A percentile compares a stretch with the other conserved stretches of the same genome.
These are phyloP conservation scores for Fusarium stilboides DNA, from an alignment of 2,329 filamentous ascomycete genomes.

Conservation along the genomic window DNA sequence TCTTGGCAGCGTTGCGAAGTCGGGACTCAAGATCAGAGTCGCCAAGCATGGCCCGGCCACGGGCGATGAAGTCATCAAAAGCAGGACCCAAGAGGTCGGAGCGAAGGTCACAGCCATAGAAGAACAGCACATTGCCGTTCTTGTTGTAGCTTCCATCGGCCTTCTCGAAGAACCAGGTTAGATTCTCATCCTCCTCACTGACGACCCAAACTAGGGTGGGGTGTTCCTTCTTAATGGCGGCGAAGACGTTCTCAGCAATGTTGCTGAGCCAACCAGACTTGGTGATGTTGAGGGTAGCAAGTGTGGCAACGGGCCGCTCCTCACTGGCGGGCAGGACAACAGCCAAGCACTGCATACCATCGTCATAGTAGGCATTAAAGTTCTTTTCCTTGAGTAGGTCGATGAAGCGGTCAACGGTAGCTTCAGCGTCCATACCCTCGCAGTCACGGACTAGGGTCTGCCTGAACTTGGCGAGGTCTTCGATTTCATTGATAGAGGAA, in stretches of 20 bases:
- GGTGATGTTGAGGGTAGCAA: constrained; percentile 92
- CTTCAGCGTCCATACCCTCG: constrained; percentile 84
- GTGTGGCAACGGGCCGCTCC: constrained; percentile 79
- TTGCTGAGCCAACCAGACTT: constrained; percentile 96
- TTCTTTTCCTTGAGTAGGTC: constrained; percentile 81
- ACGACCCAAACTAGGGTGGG: constrained; percentile 95
- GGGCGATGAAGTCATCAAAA: constrained; percentile 86
- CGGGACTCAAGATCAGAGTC: constrained; percentile 91
- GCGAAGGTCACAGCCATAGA: constrained; percentile 89
- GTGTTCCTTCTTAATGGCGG: constrained; percentile 93
- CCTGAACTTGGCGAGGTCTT: constrained; percentile 83
- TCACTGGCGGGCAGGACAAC: constrained; percentile 84
- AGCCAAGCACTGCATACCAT: constrained; percentile 91
- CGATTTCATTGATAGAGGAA: constrained; percentile 79
- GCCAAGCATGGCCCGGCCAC: constrained; percentile 89
- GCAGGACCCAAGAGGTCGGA: constrained; percentile 83
- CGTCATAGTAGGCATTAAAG: constrained; percentile 96
- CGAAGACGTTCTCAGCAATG: constrained; percentile 94
- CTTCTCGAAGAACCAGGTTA: constrained; percentile 99
- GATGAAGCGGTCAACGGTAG: constrained; percentile 89
- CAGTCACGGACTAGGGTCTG: constrained; percentile 85
- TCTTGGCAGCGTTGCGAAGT: constrained; percentile 82
- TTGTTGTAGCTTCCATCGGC: constrained; percentile 91
- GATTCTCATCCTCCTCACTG: constrained; percentile 93
- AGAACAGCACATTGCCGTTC: constrained; percentile 93